These are phyloP conservation scores for Brassica rapa DNA, from an alignment of 345 rosid species.

Conservation along the genomic window DNA sequence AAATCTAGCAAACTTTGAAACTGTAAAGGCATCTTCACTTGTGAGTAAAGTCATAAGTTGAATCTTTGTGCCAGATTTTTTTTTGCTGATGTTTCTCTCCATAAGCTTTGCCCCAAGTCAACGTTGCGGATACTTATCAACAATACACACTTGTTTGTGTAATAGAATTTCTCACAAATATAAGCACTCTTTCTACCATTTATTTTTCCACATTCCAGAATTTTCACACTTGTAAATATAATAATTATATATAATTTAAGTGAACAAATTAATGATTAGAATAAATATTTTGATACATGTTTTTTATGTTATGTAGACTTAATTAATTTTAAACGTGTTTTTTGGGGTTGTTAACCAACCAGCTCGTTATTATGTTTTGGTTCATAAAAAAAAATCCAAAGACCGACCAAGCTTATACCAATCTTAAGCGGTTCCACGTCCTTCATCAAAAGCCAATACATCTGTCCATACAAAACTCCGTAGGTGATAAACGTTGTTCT, in stretches of 20 bases:
- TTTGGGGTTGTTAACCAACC: background rate
- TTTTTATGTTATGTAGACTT: background rate
- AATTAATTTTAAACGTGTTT: background rate
- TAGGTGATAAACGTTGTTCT: constrained; percentile 25
- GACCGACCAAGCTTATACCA: background rate
- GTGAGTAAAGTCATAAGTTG: background rate
- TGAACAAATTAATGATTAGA: background rate
- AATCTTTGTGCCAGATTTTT: constrained; percentile 20
- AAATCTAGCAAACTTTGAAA: constrained; percentile 70
- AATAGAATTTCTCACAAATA: background rate
- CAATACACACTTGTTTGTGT: constrained; percentile 16
- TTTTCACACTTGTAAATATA: constrained; percentile 27
- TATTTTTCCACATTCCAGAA: constrained; percentile 13
- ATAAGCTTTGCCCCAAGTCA: constrained; percentile 12
- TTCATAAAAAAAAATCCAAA: background rate
- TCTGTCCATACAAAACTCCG: background rate
- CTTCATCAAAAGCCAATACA: background rate
- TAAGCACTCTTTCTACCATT: background rate
- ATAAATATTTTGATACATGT: background rate
- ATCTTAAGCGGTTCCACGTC: constrained; percentile 4
- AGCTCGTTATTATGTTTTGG: background rate
- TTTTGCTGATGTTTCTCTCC: constrained; percentile 6
- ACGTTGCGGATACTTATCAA: constrained; percentile 9
- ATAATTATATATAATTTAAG: background rate
- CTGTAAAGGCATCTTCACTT: constrained; percentile 14